Percentiles rank a stretch among this genome's conserved stretches.
Conservation (phyloP, 75 land plant species). For the Picea glauca region DNA sequence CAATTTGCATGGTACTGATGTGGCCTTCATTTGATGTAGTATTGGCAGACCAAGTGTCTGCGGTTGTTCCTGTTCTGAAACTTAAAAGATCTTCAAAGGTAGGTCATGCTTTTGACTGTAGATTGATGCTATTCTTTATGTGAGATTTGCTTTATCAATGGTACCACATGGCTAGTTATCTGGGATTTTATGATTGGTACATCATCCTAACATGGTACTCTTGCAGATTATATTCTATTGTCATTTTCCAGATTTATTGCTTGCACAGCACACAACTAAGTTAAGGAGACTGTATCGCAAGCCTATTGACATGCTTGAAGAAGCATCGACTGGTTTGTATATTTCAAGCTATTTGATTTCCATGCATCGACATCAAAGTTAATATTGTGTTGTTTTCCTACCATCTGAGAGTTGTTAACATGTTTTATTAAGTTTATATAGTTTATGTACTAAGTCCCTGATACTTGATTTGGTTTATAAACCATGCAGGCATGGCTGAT, state of each 20-base stretch:
- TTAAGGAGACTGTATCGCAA: conserved; percentile 77
- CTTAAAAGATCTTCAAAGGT: conserved; percentile 74
- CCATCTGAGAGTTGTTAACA: neutral
- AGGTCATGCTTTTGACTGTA: conserved; percentile 4
- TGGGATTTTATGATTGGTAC: neutral
- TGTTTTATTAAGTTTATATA: neutral
- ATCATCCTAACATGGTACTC: neutral
- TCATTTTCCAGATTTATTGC: conserved; percentile 95
- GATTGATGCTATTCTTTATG: neutral
- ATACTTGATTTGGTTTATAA: neutral
- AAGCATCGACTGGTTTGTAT: conserved; percentile 74
- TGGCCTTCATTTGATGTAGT: conserved; percentile 88
- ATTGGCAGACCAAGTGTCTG: conserved; percentile 94
- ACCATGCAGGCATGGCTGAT: conserved; percentile 89
- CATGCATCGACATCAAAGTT: neutral
- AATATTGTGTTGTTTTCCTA: neutral
- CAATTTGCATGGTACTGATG: conserved; percentile 68
- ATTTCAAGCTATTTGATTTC: neutral
- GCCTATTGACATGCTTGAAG: conserved; percentile 92
- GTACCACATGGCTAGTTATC: neutral
- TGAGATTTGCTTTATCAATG: neutral
- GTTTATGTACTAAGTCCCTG: conserved; percentile 1
- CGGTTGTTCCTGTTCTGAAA: conserved; percentile 81
- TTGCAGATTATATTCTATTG: conserved; percentile 92
- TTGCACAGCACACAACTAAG: conserved; percentile 74